phyloP scores from a whole-genome alignment of 106 monocot genomes.

The Gastrodia elata region DNA sequence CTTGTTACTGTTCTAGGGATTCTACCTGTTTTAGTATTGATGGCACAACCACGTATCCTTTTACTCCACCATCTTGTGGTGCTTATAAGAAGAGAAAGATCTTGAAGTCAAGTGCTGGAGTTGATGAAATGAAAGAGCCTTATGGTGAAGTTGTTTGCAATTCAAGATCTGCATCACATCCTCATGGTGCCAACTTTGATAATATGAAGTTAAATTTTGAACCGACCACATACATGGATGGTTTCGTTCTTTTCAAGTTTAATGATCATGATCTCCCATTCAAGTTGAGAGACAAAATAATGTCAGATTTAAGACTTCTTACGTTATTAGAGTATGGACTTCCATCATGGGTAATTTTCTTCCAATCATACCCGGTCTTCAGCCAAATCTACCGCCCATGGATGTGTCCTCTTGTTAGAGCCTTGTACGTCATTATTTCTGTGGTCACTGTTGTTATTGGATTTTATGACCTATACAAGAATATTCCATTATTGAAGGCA shows the following conservation, averaged over 20 bases:
- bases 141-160: constrained; percentile 36
- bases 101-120: constrained; percentile 25
- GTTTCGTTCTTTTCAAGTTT: constrained; percentile 73
- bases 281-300: constrained; percentile 59
- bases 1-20: constrained; percentile 8
- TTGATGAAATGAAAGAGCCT: constrained; percentile 24
- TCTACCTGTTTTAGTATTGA: constrained; percentile 6
- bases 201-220: constrained; percentile 21
- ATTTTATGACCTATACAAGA: constrained; percentile 96
- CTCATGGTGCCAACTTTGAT: constrained; percentile 31
- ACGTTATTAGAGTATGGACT: constrained; percentile 87
- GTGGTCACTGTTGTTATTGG: constrained; percentile 82
- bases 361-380: constrained; percentile 91
- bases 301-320: constrained; percentile 68
- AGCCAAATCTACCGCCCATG: constrained; percentile 87
- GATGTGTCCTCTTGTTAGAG: constrained; percentile 90
- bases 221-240: constrained; percentile 57
- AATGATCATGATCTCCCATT: constrained; percentile 85
- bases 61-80: constrained; percentile 40
- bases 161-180: constrained; percentile 24
- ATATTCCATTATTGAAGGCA: constrained; percentile 81
- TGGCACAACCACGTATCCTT: constrained; percentile 4
- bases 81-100: constrained; percentile 86
- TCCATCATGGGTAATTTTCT: constrained; percentile 95
- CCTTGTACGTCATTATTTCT: constrained; percentile 69